Evolutionary conservation across 306 rosid genomes (phyloP).

Genomic region (Lathyrus tuberosus): DNA sequence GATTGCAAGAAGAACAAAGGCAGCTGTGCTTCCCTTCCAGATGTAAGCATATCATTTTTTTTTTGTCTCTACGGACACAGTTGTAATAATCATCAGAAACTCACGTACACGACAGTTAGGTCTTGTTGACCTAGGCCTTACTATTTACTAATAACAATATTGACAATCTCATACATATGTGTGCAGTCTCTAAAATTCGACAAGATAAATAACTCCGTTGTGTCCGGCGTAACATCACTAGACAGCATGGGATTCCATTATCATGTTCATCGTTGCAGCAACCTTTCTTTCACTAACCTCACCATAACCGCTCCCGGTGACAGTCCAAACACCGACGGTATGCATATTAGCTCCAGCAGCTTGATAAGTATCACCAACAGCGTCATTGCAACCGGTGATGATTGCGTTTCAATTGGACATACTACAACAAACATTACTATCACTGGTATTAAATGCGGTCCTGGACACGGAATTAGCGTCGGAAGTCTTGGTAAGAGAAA

Average conservation of each 20-base stretch:
- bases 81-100: too few species aligned
- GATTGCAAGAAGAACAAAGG: conserved; percentile 29
- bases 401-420: conserved; percentile 69
- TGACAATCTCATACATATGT: not conserved
- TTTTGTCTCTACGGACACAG: too few species aligned
- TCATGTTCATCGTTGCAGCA: conserved; percentile 35
- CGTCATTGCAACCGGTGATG: conserved; percentile 69
- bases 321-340: conserved; percentile 89
- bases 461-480: conserved; percentile 70
- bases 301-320: conserved; percentile 52
- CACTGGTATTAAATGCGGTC: conserved; percentile 61
- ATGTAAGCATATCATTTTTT: conserved; percentile 42
- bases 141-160: too few species aligned
- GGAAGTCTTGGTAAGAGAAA: conserved; percentile 77
- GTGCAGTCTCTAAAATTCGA: conserved; percentile 60
- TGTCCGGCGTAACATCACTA: conserved; percentile 54
- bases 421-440: conserved; percentile 39
- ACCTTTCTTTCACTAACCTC: conserved; percentile 41
- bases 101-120: too few species aligned
- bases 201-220: conserved; percentile 39
- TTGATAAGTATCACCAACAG: conserved; percentile 40
- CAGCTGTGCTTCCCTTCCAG: conserved; percentile 48
- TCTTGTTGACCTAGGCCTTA: too few species aligned
- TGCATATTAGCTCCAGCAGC: conserved; percentile 50
- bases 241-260: conserved; percentile 64